A percentile compares a stretch with the other conserved stretches of the same genome.
Conservation (phyloP, 768 basidiomycete genomes). For the Termitomyces sp. region DNA sequence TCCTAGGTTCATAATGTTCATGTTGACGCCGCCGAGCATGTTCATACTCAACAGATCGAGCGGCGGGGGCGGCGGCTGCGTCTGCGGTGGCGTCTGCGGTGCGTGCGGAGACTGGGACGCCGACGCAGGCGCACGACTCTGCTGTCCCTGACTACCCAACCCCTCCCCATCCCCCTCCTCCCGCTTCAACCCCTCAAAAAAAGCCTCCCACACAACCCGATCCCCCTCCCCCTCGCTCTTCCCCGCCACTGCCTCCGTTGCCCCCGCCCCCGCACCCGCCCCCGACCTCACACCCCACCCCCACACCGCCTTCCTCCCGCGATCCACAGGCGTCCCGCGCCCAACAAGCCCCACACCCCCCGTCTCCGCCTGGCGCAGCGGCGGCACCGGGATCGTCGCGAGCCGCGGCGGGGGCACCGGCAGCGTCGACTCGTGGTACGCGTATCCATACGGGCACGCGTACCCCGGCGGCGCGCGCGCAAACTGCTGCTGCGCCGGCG, state of each 20-base stretch:
- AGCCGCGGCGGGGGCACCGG: no score
- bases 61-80: background rate
- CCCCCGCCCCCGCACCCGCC: no score
- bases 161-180: background rate
- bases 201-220: constrained; percentile 10
- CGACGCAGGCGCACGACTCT: background rate
- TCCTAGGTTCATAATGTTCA: background rate
- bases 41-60: background rate
- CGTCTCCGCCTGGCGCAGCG: no score
- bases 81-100: background rate
- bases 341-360: no score
- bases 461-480: background rate
- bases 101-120: background rate
- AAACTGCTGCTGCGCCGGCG: background rate
- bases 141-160: no score
- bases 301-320: no score
- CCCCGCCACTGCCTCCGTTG: no score
- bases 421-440: constrained; percentile 16
- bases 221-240: background rate
- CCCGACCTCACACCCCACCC: no score
- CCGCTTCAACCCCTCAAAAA: constrained; percentile 12
- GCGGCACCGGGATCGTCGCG: no score
- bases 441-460: background rate
- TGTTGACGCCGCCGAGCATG: background rate
- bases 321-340: no score